Evolutionary conservation across 306 rosid species (phyloP), one percentile per base, ranked within the genome.

Genomic region (Prunus salicina): DNA sequence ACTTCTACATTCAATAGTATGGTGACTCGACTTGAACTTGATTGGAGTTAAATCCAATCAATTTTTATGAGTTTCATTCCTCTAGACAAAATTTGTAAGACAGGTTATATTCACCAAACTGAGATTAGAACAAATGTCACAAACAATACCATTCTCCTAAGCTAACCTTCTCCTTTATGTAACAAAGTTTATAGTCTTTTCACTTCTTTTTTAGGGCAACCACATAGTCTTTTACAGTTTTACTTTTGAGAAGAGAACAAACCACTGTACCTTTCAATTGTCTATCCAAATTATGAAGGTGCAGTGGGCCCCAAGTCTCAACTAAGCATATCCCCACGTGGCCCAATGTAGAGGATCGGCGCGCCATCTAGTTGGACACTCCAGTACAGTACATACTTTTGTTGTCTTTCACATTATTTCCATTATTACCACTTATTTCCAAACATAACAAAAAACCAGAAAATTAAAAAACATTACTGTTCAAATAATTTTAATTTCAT

Each of bases 341-440:
- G 22, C 51, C 27, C 11, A 30, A 51, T 53, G 30, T 56, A 41
- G 73, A 27, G 43, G 76, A 25, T 41, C 52, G 43, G 34, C n/a
- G 20, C 66, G 41, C 76, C 8, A 19, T 49, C 24, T 22, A 61
- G 43, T 32, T 24, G 67, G 57, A 61, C 49, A 15, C 27, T n/a
- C 12, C 11, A 10, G 60, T 67, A 10, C 69, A 74, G 32, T 55
- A 56, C 71, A 14, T 30, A 18, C 11, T 12, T 67, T 67, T 71
- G 78, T 79, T 77, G 72, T 76, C 55, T 49, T 25, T 51, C 28
- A 69, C 69, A 74, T 69, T 55, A 81, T 71, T 71, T 12, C 64
- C 53, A 28, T 75, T 27, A 60, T 24, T 50, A 9, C 52, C 51
- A 19, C 69, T 18, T 16, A 57, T 7, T 38, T 38, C 7, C 10